Percentiles rank a stretch among this genome's conserved stretches.
Evolutionary conservation across 2,329 filamentous ascomycete species (phyloP).

Genomic region (Calonectria pauciramosa): DNA sequence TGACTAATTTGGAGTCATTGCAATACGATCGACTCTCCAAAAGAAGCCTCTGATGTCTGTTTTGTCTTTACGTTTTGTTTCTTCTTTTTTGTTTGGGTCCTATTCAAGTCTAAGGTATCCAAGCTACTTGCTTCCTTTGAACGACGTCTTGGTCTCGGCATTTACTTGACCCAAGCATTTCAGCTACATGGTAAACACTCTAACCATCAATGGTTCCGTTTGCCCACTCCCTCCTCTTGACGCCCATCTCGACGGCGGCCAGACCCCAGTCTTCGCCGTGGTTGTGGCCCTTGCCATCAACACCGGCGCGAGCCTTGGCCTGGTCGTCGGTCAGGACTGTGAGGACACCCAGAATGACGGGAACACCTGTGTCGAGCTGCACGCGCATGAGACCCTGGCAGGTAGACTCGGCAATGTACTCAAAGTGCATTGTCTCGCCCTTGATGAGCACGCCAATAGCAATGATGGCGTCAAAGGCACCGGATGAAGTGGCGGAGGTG

Average conservation of each 20-base stretch:
- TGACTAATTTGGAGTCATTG: slow-evolving; percentile 45
- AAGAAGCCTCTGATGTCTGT: not conserved
- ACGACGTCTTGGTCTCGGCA: not conserved
- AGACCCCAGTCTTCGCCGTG: slow-evolving; percentile 97
- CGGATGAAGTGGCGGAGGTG: slow-evolving; percentile 56
- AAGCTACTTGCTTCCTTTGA: not conserved
- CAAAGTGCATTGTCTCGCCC: slow-evolving; percentile 99
- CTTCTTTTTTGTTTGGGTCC: slow-evolving; percentile 12
- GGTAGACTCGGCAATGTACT: slow-evolving; percentile 95
- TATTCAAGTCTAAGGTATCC: slow-evolving; percentile 12
- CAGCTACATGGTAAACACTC: not conserved
- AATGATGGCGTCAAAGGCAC: slow-evolving; percentile 92
- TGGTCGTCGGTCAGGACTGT: slow-evolving; percentile 92
- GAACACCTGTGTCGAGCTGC: slow-evolving; percentile 88
- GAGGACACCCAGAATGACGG: slow-evolving; percentile 92
- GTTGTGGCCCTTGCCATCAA: slow-evolving; percentile 80
- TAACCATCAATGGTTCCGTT: slow-evolving; percentile 72
- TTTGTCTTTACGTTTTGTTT: slow-evolving; percentile 18
- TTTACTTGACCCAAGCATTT: slow-evolving; percentile 16
- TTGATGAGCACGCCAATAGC: slow-evolving; percentile 98
- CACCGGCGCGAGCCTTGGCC: slow-evolving; percentile 85
- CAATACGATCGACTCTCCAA: slow-evolving; percentile 20
- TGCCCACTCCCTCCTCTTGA: slow-evolving; percentile 88
- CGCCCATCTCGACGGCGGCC: slow-evolving; percentile 93
- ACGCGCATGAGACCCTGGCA: slow-evolving; percentile 95